Percentiles rank a stretch among this genome's conserved stretches.
Evolutionary conservation across 805 yeast species (phyloP).

Genomic region (Lipomyces spencermartinsiae): DNA sequence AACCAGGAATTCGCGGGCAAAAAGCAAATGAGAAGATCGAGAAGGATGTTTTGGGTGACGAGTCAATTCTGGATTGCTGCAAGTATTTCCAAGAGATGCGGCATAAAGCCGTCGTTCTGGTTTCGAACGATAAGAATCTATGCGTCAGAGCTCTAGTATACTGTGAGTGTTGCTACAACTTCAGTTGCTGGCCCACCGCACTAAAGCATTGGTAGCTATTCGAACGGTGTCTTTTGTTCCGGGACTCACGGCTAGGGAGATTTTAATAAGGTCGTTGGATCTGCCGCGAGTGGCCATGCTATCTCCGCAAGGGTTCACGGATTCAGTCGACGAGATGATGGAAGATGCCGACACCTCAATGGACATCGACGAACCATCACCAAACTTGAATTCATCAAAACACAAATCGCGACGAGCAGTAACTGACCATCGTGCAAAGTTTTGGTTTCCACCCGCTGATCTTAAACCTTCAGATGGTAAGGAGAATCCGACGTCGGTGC

Average conservation of each 20-base stretch:
- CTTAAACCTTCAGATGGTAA: background rate
- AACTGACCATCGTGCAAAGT: background rate
- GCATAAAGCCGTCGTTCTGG: conserved; percentile 56
- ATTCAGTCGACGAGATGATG: background rate
- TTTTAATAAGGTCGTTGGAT: conserved; percentile 11
- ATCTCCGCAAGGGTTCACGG: background rate
- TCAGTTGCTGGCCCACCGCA: conserved; percentile 39
- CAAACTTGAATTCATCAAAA: conserved; percentile 1
- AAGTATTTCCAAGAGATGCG: conserved; percentile 58
- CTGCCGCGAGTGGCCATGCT: conserved; percentile 3
- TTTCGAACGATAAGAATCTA: conserved; percentile 84
- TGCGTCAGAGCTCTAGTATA: conserved; percentile 78
- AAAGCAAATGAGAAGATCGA: conserved; percentile 60
- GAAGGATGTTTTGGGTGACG: conserved; percentile 62
- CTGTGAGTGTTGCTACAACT: conserved; percentile 42
- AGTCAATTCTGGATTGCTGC: conserved; percentile 86
- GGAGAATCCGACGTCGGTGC: background rate
- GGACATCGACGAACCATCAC: background rate
- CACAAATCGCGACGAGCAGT: conserved; percentile 1
- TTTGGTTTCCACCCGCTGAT: conserved; percentile 2
- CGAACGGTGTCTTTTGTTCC: conserved; percentile 27
- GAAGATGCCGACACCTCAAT: conserved; percentile 8
- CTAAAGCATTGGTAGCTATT: conserved; percentile 8
- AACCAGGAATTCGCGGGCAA: conserved; percentile 68
- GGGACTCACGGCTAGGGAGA: conserved; percentile 23